Percentiles rank a stretch among this genome's conserved stretches.
phyloP scores from a whole-genome alignment of 2,329 filamentous ascomycete species.

The Colletotrichum gloeosporioides region DNA sequence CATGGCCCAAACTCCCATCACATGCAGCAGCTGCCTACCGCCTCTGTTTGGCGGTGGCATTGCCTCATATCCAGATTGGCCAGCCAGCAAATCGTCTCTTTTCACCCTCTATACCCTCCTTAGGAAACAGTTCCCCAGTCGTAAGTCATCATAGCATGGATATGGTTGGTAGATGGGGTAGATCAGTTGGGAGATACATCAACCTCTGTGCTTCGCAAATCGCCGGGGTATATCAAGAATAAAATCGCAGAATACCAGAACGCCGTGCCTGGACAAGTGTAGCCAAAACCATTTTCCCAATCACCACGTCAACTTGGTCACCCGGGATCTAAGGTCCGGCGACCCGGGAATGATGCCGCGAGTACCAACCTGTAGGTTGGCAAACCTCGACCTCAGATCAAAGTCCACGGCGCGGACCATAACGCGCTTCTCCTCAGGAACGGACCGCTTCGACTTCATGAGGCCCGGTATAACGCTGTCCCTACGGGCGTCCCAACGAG shows the following conservation, averaged over 20 bases:
- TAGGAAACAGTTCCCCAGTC: neutral
- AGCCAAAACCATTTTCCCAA: neutral
- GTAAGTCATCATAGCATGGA: neutral
- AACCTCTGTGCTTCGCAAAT: neutral
- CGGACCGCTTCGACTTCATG: conserved; percentile 29
- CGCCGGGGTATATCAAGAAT: conserved; percentile 21
- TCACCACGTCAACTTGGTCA: conserved; percentile 54
- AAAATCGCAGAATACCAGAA: neutral
- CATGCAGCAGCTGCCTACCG: neutral
- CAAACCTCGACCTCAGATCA: conserved; percentile 56
- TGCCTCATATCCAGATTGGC: neutral
- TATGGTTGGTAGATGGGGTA: neutral
- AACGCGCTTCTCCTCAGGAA: conserved; percentile 60
- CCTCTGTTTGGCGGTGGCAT: neutral
- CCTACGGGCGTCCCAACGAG: conserved; percentile 40
- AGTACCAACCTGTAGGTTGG: conserved; percentile 59
- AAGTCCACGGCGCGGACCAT: conserved; percentile 64
- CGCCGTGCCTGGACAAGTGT: neutral
- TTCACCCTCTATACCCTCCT: neutral
- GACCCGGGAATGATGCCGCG: conserved; percentile 52
- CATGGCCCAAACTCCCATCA: neutral
- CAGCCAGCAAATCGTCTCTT: neutral
- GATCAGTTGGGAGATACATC: neutral
- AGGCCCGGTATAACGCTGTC: conserved; percentile 27
- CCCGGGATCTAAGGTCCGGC: conserved; percentile 52